Percentiles rank a stretch among this genome's conserved stretches.
These are phyloP conservation scores for Yamadazyma ubonensis DNA, from an alignment of 805 yeast genomes.

Conservation along the genomic window DNA sequence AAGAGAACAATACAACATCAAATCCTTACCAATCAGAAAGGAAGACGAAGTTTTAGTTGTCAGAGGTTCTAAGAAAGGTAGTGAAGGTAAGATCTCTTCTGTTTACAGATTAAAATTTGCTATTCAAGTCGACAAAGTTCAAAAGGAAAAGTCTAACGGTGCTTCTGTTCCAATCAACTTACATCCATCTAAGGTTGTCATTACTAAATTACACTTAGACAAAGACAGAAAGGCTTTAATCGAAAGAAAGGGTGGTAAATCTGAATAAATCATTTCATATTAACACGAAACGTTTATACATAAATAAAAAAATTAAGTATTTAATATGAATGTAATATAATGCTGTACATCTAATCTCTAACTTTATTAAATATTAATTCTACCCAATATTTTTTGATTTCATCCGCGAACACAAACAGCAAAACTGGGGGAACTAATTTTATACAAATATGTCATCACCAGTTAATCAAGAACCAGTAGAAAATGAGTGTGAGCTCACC, in stretches of 20 bases:
- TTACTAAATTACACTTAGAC: constrained; percentile 97
- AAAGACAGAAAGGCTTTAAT: constrained; percentile 98
- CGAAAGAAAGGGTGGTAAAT: constrained; percentile 96
- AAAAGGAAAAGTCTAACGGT: constrained; percentile 97
- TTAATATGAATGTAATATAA: constrained; percentile 14
- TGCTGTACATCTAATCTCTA: constrained; percentile 3
- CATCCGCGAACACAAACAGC: background rate
- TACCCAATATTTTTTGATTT: background rate
- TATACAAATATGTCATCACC: constrained; percentile 9
- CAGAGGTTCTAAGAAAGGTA: constrained; percentile 99
- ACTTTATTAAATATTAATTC: background rate
- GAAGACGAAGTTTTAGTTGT: constrained; percentile 93
- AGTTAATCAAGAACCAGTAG: background rate
- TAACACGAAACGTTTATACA: constrained; percentile 17
- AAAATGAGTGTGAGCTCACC: constrained; percentile 14
- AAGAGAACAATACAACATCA: constrained; percentile 94
- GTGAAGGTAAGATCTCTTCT: constrained; percentile 96
- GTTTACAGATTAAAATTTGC: constrained; percentile 99
- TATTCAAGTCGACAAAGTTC: constrained; percentile 94
- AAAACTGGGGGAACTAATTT: constrained; percentile 7
- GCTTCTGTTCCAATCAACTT: constrained; percentile 95
- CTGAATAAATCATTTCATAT: constrained; percentile 56
- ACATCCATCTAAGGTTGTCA: constrained; percentile 98
- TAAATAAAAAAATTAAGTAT: constrained; percentile 17
- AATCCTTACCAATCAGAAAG: constrained; percentile 95